phyloP scores from a whole-genome alignment of 495 filamentous ascomycete species.

The Penicillium odoratum region DNA sequence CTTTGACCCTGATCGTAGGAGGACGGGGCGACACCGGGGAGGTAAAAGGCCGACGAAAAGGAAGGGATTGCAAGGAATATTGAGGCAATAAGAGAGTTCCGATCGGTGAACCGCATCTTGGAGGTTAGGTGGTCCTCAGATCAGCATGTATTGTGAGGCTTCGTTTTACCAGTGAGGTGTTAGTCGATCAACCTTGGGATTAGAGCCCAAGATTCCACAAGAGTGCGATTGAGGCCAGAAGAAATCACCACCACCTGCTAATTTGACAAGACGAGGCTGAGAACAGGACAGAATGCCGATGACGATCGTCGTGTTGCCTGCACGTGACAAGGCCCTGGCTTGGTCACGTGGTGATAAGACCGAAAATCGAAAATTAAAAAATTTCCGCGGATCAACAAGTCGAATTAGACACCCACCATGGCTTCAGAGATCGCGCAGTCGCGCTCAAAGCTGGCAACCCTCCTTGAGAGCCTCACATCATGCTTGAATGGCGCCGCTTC shows the following conservation, averaged over 20 bases:
- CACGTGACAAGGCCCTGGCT: slow-evolving; percentile 9
- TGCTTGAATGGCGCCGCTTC: slow-evolving; percentile 62
- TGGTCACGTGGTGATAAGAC: slow-evolving; percentile 43
- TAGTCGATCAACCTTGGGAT: not conserved
- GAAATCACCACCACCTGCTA: not conserved
- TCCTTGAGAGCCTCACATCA: slow-evolving; percentile 62
- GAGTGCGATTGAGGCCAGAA: slow-evolving; percentile 1
- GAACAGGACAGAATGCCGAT: slow-evolving; percentile 19
- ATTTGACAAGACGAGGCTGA: not conserved
- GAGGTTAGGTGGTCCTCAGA: slow-evolving; percentile 12
- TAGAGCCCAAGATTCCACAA: not conserved
- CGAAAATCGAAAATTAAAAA: slow-evolving; percentile 19
- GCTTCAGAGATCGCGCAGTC: slow-evolving; percentile 25
- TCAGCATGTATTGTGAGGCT: slow-evolving; percentile 12
- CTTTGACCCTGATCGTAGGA: slow-evolving; percentile 73
- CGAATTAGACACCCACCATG: slow-evolving; percentile 21
- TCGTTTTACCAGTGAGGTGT: not conserved
- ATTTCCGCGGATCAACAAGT: slow-evolving; percentile 20
- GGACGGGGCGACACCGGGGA: slow-evolving; percentile 93
- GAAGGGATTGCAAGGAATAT: slow-evolving; percentile 38
- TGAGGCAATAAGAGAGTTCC: slow-evolving; percentile 27
- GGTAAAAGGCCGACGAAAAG: slow-evolving; percentile 80
- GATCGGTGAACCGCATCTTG: slow-evolving; percentile 45
- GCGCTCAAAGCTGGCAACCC: slow-evolving; percentile 43
- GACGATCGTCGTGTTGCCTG: slow-evolving; percentile 6